phyloP scores from a whole-genome alignment of 331 rosid species.

The Stylosanthes scabra region DNA sequence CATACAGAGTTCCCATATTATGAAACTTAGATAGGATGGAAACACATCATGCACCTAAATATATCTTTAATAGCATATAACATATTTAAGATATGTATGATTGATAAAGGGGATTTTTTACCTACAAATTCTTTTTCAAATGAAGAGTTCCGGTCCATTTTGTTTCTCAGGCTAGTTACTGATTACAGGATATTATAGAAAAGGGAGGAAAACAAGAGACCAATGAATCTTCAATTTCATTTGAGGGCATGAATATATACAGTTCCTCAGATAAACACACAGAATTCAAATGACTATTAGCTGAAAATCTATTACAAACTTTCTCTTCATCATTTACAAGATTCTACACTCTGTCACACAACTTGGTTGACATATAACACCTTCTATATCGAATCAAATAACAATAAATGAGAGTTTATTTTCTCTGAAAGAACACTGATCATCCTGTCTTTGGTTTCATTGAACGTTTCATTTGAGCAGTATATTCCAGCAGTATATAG shows the following conservation, averaged over 20 bases:
- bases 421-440: conserved; percentile 70
- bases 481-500: conserved; percentile 58
- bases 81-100: conserved; percentile 16
- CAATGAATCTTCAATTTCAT: conserved; percentile 1
- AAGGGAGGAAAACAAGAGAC: conserved; percentile 20
- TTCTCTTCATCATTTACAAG: conserved; percentile 71
- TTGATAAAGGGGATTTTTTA: conserved; percentile 46
- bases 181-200: conserved; percentile 27
- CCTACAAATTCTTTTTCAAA: conserved; percentile 68
- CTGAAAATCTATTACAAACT: conserved; percentile 58
- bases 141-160: conserved; percentile 61
- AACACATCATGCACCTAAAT: neutral
- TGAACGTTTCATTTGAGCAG: conserved; percentile 64
- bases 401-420: conserved; percentile 61
- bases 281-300: neutral
- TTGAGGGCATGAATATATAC: conserved; percentile 22
- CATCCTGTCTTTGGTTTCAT: conserved; percentile 62
- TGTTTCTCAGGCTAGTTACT: conserved; percentile 69
- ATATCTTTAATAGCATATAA: conserved; percentile 3
- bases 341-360: conserved; percentile 63
- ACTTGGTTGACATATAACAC: conserved; percentile 60
- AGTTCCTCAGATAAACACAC: conserved; percentile 29
- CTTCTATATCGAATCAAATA: conserved; percentile 78
- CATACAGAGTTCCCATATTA: neutral
- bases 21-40: conserved; percentile 28